Conservation (phyloP, 805 yeast genomes). For the Kluyveromyces starmeri region DNA sequence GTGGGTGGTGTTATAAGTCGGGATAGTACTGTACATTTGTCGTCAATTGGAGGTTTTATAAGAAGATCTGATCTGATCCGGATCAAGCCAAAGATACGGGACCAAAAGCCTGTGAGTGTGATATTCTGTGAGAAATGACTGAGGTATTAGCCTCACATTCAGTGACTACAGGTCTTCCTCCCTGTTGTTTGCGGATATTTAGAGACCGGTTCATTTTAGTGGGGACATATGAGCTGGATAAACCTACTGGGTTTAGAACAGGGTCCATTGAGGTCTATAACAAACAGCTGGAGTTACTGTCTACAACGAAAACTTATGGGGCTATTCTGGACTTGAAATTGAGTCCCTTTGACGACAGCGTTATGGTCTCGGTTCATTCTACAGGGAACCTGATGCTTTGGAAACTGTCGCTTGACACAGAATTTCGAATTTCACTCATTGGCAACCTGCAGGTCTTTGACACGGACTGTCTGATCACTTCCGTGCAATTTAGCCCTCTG, state of each 20-base stretch:
- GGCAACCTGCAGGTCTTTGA: conserved; percentile 41
- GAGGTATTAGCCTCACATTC: conserved; percentile 14
- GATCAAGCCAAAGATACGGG: too few species aligned
- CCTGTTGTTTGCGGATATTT: conserved; percentile 66
- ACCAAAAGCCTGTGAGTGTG: neutral
- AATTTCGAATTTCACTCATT: conserved; percentile 14
- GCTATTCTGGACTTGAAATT: conserved; percentile 77
- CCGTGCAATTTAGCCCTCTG: conserved; percentile 48
- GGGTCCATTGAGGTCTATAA: conserved; percentile 50
- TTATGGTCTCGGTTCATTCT: conserved; percentile 63
- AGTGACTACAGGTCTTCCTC: conserved; percentile 54
- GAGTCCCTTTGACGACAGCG: conserved; percentile 41
- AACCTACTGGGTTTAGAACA: conserved; percentile 45
- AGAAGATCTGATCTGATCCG: too few species aligned
- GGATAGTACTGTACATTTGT: too few species aligned
- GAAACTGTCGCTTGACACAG: conserved; percentile 29
- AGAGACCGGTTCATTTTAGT: conserved; percentile 42
- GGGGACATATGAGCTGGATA: conserved; percentile 76
- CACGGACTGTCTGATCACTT: conserved; percentile 46
- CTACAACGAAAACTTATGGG: conserved; percentile 34
- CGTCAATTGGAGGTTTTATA: too few species aligned
- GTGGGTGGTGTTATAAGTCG: too few species aligned
- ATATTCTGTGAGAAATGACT: too few species aligned
- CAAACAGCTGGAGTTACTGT: conserved; percentile 17
- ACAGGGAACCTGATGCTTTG: conserved; percentile 69